A percentile compares a stretch with the other conserved stretches of the same genome.
Evolutionary conservation across 2,329 filamentous ascomycete genomes (phyloP).

Genomic region (Botrytis squamosa): DNA sequence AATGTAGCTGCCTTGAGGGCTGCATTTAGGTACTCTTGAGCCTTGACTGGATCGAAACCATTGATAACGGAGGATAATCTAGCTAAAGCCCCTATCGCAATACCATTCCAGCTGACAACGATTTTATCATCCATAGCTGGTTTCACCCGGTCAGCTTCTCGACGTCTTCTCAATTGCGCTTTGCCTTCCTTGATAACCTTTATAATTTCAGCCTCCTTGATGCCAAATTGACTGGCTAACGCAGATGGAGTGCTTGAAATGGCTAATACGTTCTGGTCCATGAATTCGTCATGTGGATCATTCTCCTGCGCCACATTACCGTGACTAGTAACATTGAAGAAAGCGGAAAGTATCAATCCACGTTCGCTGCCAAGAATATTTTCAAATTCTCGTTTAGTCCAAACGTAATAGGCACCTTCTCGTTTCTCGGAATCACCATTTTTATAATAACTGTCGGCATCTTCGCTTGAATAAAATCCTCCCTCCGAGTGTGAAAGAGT

Average conservation of each 20-base stretch:
- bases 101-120: conserved; percentile 82
- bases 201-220: conserved; percentile 67
- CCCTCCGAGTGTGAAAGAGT: conserved; percentile 67
- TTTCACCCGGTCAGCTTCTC: conserved; percentile 70
- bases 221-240: conserved; percentile 71
- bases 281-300: conserved; percentile 90
- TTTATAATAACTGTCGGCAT: conserved; percentile 78
- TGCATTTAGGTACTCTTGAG: conserved; percentile 59
- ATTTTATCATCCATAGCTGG: conserved; percentile 87
- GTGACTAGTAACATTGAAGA: conserved; percentile 80
- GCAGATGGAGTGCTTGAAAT: conserved; percentile 66
- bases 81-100: conserved; percentile 81
- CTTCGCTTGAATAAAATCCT: conserved; percentile 84
- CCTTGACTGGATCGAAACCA: conserved; percentile 55
- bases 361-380: conserved; percentile 67
- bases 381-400: conserved; percentile 85
- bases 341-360: conserved; percentile 71
- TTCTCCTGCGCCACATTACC: conserved; percentile 82
- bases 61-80: conserved; percentile 69
- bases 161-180: conserved; percentile 65
- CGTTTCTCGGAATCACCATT: conserved; percentile 77
- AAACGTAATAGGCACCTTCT: conserved; percentile 92
- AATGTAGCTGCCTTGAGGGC: conserved; percentile 71
- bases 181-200: conserved; percentile 66
- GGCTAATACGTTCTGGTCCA: conserved; percentile 86